Evolutionary conservation across 2,329 filamentous ascomycete genomes (phyloP), one percentile per base, ranked within the genome.

Genomic region (Ambrosiella cleistominuta): DNA sequence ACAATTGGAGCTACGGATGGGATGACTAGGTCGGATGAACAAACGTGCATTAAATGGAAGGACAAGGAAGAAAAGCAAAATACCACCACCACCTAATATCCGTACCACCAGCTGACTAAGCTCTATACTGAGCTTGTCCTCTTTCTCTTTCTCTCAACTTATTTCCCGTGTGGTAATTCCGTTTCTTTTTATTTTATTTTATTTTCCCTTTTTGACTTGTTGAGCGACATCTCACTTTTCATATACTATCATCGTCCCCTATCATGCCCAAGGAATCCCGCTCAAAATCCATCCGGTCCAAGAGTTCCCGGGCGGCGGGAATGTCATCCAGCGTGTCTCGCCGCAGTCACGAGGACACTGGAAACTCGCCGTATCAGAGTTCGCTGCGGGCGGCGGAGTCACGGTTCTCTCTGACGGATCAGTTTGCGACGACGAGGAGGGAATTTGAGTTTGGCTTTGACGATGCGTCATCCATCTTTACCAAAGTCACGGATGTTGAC

Each of bases 381-480:
- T 57, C 55, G 7, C 49, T 71, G 49, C 68, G 69, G 36, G 67
- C 70, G 37, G 66, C 66, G n/a, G 67, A 67, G 11, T 75, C 72
- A 35, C 71, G 73, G 51, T 72, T 71, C 65, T 76, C 74, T 2
- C 66, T 76, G 52, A 70, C 69, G 51, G 72, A 75, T 50, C 72
- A 76, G 58, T 76, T 76, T 59, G 72, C 74, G 17, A 66, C 71
- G 40, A 76, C 74, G 5, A 66, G 72, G 38, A 68, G 68, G 53
- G 73, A 75, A 60, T 72, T 71, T 54, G 72, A 74, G 53, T 73
- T 75, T 56, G 74, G 69, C 62, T 73, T 72, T 58, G 74, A 76
- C 63, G 74, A 76, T 61, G 70, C 67, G 17, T 73, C 71, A 45
- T 75, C 73, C 15, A 65, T 74, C 49, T 65, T 71, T 57, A 71